Evolutionary conservation across 2,329 filamentous ascomycete genomes (phyloP).

Genomic region (Colletotrichum kahawae): DNA sequence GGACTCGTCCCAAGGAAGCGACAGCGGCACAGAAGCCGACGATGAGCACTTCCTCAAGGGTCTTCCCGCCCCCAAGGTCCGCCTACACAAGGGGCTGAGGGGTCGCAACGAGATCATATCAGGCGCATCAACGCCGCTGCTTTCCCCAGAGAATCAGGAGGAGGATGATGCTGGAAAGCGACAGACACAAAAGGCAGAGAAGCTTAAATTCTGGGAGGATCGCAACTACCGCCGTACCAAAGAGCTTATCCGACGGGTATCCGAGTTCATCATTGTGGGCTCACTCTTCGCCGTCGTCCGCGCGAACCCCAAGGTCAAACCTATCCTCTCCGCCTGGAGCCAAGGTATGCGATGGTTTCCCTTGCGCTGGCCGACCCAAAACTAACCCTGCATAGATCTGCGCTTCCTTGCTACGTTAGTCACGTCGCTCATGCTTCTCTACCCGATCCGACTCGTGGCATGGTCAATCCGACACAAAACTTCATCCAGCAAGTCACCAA

Average conservation of each 20-base stretch:
- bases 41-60: conserved; percentile 90
- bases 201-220: conserved; percentile 24
- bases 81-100: conserved; percentile 79
- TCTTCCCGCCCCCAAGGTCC: conserved; percentile 77
- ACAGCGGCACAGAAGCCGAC: conserved; percentile 93
- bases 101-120: conserved; percentile 61
- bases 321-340: conserved; percentile 50
- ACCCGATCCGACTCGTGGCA: conserved; percentile 63
- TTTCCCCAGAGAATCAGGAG: conserved; percentile 52
- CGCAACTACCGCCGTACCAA: conserved; percentile 46
- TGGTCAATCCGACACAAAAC: conserved; percentile 50
- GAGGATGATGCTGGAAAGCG: conserved; percentile 31
- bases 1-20: conserved; percentile 71
- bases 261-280: conserved; percentile 57
- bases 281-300: conserved; percentile 54
- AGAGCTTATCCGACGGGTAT: conserved; percentile 56
- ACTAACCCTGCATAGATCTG: conserved; percentile 45
- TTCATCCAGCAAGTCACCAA: conserved; percentile 41
- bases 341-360: conserved; percentile 45
- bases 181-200: conserved; percentile 2
- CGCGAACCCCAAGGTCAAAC: conserved; percentile 50
- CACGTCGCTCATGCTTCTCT: conserved; percentile 50
- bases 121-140: conserved; percentile 58
- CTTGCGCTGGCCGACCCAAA: neutral
- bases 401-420: conserved; percentile 40